These are phyloP conservation scores for Ramularia collo-cygni DNA, from an alignment of 2,329 filamentous ascomycete species.

Conservation along the genomic window DNA sequence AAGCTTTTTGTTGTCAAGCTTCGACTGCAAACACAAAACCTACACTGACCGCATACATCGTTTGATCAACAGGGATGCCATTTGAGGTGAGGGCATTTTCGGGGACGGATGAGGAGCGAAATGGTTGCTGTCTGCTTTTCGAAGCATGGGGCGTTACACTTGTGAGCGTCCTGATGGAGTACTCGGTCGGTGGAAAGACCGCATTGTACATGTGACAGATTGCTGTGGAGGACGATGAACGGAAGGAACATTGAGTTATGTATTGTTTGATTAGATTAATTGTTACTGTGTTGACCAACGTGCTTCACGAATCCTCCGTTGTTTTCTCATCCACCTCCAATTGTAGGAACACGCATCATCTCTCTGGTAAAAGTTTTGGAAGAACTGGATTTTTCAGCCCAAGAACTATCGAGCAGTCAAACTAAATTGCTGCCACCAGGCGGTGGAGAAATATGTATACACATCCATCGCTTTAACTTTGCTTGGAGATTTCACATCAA, in stretches of 20 bases:
- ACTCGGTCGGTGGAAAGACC: background rate
- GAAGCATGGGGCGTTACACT: constrained; percentile 1
- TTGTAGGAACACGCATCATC: too few relatives aligned
- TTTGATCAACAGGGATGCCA: constrained; percentile 8
- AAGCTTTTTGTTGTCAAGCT: constrained; percentile 7
- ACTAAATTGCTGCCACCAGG: too few relatives aligned
- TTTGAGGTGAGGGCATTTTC: background rate
- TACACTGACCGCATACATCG: constrained; percentile 22
- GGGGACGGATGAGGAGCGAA: constrained; percentile 2
- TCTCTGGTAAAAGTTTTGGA: too few relatives aligned
- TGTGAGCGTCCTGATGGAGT: constrained; percentile 3
- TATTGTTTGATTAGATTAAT: background rate
- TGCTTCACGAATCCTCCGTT: too few relatives aligned
- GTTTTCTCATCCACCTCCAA: too few relatives aligned
- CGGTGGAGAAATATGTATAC: too few relatives aligned
- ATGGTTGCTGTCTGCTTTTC: constrained; percentile 7
- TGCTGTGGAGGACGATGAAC: too few relatives aligned
- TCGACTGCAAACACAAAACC: constrained; percentile 6
- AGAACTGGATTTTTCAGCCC: too few relatives aligned
- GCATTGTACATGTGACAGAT: background rate
- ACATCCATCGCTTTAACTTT: too few relatives aligned
- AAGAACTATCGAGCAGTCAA: too few relatives aligned
- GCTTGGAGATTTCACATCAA: too few relatives aligned
- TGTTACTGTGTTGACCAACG: constrained; percentile 2
- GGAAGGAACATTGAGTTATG: too few relatives aligned